Percentiles rank a stretch among this genome's conserved stretches.
These are phyloP conservation scores for Brassica incana DNA, from an alignment of 345 rosid species.

Conservation along the genomic window DNA sequence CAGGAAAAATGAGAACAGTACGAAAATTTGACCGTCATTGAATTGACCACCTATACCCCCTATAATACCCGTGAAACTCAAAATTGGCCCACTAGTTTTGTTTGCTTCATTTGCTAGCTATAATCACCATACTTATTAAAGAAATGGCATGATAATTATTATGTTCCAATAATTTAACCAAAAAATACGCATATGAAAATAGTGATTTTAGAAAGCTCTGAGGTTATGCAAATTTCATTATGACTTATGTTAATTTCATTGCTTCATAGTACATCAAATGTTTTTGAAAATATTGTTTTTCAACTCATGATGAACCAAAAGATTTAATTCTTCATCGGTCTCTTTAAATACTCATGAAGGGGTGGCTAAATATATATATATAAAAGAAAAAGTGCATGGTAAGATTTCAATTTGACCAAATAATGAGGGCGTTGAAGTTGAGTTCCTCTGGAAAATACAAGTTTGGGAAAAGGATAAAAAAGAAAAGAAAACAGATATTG, in stretches of 20 bases:
- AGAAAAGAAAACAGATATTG: conserved; percentile 14
- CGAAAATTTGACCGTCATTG: neutral
- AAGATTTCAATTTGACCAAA: conserved; percentile 21
- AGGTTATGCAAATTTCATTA: neutral
- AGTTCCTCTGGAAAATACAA: neutral
- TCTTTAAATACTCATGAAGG: neutral
- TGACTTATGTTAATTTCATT: neutral
- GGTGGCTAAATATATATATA: neutral
- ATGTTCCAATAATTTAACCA: neutral
- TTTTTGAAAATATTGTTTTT: neutral
- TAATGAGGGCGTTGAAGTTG: conserved; percentile 7
- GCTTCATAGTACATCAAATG: neutral
- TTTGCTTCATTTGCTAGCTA: neutral
- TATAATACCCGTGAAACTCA: neutral
- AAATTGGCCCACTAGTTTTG: conserved; percentile 15
- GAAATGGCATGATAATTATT: neutral
- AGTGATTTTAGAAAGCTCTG: neutral
- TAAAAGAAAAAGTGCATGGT: neutral
- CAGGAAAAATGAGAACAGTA: no score
- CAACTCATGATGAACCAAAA: neutral
- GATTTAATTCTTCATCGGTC: neutral
- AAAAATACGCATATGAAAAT: neutral
- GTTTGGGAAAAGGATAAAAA: neutral
- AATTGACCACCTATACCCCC: conserved; percentile 6
- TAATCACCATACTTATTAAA: neutral